Evolutionary conservation across 768 basidiomycete genomes (phyloP).

Genomic region (Fomitopsis serialis): DNA sequence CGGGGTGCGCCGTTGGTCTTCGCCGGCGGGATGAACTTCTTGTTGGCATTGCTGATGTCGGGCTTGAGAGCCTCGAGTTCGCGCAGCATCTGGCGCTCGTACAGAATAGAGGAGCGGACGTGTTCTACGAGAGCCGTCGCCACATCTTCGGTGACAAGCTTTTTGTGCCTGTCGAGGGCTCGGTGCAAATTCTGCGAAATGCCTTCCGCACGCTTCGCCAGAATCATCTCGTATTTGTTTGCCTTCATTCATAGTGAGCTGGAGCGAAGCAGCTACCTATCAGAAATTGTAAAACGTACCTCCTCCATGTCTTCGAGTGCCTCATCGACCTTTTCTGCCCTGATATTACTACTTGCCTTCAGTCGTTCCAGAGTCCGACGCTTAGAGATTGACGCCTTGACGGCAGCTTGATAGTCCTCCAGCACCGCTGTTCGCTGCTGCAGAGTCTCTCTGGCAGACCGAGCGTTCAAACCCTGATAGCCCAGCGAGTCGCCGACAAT

Average conservation of each 20-base stretch:
- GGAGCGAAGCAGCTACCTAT: not conserved
- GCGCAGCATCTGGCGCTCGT: slow-evolving; percentile 81
- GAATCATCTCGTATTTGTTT: slow-evolving; percentile 79
- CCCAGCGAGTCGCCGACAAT: slow-evolving; percentile 94
- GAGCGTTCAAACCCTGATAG: slow-evolving; percentile 96
- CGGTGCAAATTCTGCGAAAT: slow-evolving; percentile 92
- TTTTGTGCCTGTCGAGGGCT: slow-evolving; percentile 79
- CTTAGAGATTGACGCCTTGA: slow-evolving; percentile 90
- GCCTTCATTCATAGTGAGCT: slow-evolving; percentile 52
- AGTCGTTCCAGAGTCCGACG: slow-evolving; percentile 86
- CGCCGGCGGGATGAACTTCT: slow-evolving; percentile 47
- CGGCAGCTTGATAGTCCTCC: slow-evolving; percentile 92
- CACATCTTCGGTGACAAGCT: slow-evolving; percentile 86
- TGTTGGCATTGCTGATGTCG: slow-evolving; percentile 67
- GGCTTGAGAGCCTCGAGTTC: slow-evolving; percentile 82
- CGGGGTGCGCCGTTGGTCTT: slow-evolving; percentile 48
- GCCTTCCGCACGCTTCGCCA: slow-evolving; percentile 82
- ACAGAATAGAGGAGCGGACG: slow-evolving; percentile 86
- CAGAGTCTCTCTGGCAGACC: slow-evolving; percentile 92
- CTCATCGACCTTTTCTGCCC: slow-evolving; percentile 82
- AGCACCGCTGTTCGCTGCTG: slow-evolving; percentile 85
- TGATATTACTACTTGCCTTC: slow-evolving; percentile 81
- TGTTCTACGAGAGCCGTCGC: slow-evolving; percentile 89
- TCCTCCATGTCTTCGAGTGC: slow-evolving; percentile 91
- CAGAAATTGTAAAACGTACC: slow-evolving; percentile 35